Evolutionary conservation across 2,329 filamentous ascomycete species (phyloP).

Genomic region (Chaetomium sp.): DNA sequence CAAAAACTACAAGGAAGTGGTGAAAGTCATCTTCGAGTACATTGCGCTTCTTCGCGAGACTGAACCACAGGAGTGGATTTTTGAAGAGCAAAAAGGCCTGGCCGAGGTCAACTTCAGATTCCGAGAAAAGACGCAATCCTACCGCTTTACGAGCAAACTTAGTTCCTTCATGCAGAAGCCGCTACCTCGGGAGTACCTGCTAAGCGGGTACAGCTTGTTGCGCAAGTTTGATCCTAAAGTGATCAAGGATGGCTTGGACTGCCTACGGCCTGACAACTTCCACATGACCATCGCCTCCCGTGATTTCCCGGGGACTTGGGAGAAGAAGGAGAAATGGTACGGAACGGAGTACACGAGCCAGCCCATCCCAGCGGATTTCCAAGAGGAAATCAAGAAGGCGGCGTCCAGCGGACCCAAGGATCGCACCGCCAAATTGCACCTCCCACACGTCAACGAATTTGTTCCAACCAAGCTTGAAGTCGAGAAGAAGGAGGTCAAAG

Average conservation of each 20-base stretch:
- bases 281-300: slow-evolving; percentile 76
- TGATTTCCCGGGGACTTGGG: slow-evolving; percentile 76
- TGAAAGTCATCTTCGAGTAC: slow-evolving; percentile 85
- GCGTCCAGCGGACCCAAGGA: slow-evolving; percentile 49
- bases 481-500: slow-evolving; percentile 82
- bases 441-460: slow-evolving; percentile 92
- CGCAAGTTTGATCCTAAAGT: slow-evolving; percentile 72
- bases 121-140: slow-evolving; percentile 85
- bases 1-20: slow-evolving; percentile 72
- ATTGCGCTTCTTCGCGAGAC: slow-evolving; percentile 76
- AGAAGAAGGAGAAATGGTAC: slow-evolving; percentile 93
- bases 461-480: slow-evolving; percentile 90
- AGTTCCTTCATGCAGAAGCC: slow-evolving; percentile 89
- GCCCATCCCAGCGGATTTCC: slow-evolving; percentile 68
- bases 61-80: slow-evolving; percentile 85
- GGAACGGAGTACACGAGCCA: slow-evolving; percentile 88
- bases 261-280: slow-evolving; percentile 82
- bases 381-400: slow-evolving; percentile 63
- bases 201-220: slow-evolving; percentile 72
- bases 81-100: slow-evolving; percentile 83
- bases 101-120: slow-evolving; percentile 93
- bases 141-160: slow-evolving; percentile 78
- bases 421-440: slow-evolving; percentile 65
- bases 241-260: slow-evolving; percentile 67
- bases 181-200: slow-evolving; percentile 75